Evolutionary conservation across 1,284 basidiomycete species (phyloP).

Genomic region (Fomitiporia mediterranea): DNA sequence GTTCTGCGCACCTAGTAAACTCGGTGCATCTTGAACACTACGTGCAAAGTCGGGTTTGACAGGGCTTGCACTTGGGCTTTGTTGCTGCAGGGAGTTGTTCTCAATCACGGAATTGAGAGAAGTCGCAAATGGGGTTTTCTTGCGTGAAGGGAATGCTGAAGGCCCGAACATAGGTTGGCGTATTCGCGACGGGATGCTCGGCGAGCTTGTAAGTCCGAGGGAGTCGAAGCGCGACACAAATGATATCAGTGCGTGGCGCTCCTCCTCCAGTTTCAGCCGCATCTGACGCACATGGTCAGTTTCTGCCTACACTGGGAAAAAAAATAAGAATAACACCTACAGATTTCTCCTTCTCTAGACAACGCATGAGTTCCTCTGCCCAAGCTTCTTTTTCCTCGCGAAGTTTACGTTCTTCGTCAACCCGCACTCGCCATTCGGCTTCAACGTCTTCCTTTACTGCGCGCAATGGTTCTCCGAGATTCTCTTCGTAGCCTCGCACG

Average conservation of each 20-base stretch:
- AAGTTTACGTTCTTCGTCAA: conserved; percentile 55
- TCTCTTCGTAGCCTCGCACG: conserved; percentile 64
- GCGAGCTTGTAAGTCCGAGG: conserved; percentile 43
- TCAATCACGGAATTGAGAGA: conserved; percentile 10
- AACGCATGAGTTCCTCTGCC: conserved; percentile 64
- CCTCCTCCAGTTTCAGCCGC: conserved; percentile 62
- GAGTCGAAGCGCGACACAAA: conserved; percentile 78
- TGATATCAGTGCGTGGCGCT: conserved; percentile 65
- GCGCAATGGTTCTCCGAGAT: conserved; percentile 64
- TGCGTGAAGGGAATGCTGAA: conserved; percentile 1
- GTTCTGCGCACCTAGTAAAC: conserved; percentile 3
- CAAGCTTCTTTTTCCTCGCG: conserved; percentile 66
- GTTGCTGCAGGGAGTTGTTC: not conserved
- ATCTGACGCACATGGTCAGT: conserved; percentile 31
- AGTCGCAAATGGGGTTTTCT: conserved; percentile 3
- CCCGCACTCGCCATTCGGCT: conserved; percentile 63
- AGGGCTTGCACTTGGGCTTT: conserved; percentile 4
- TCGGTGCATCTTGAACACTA: conserved; percentile 7
- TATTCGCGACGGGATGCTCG: conserved; percentile 29
- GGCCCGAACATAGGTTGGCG: conserved; percentile 11
- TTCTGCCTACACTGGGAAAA: conserved; percentile 5
- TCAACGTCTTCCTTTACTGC: conserved; percentile 79
- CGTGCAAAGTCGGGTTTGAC: conserved; percentile 19
- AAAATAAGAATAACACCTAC: conserved; percentile 29
- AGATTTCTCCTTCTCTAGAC: conserved; percentile 72